These are phyloP conservation scores for Mortierella polycephala DNA, from an alignment of 371 early-diverging fungal genomes.

Conservation along the genomic window DNA sequence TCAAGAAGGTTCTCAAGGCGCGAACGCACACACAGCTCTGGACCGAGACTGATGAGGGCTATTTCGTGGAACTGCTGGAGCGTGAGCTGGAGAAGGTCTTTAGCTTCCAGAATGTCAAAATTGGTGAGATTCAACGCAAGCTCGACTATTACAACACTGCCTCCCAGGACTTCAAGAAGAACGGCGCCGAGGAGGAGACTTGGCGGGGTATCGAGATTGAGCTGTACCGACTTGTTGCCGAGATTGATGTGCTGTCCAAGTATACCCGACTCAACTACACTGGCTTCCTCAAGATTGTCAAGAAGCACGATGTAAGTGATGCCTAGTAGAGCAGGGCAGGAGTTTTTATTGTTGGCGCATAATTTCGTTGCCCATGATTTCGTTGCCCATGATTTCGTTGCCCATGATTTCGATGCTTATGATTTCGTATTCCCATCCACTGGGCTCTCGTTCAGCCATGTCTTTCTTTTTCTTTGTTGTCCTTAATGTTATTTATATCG, in stretches of 20 bases:
- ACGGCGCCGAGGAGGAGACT: slow-evolving; percentile 63
- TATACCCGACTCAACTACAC: slow-evolving; percentile 96
- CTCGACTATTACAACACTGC: slow-evolving; percentile 80
- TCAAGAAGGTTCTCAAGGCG: slow-evolving; percentile 82
- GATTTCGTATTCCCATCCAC: too few relatives aligned
- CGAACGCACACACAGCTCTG: slow-evolving; percentile 51
- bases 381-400: neutral
- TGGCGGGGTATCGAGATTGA: slow-evolving; percentile 83
- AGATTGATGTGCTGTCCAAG: slow-evolving; percentile 93
- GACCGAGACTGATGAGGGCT: slow-evolving; percentile 83
- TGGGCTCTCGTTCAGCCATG: too few relatives aligned
- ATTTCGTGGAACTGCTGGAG: slow-evolving; percentile 88
- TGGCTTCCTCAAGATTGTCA: slow-evolving; percentile 97
- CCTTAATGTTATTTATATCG: too few relatives aligned
- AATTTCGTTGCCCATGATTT: neutral
- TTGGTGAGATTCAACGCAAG: slow-evolving; percentile 87
- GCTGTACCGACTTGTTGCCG: slow-evolving; percentile 85
- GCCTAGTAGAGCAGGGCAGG: neutral
- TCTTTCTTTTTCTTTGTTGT: too few relatives aligned
- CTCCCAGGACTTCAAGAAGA: slow-evolving; percentile 69
- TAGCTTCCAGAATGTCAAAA: slow-evolving; percentile 90
- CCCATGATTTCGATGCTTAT: too few relatives aligned
- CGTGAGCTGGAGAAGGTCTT: slow-evolving; percentile 94
- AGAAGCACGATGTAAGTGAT: slow-evolving; percentile 92
- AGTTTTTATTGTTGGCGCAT: neutral